Percentiles rank a stretch among this genome's conserved stretches.
Conservation (phyloP, 805 yeast species). For the Yarrowia bubula region DNA sequence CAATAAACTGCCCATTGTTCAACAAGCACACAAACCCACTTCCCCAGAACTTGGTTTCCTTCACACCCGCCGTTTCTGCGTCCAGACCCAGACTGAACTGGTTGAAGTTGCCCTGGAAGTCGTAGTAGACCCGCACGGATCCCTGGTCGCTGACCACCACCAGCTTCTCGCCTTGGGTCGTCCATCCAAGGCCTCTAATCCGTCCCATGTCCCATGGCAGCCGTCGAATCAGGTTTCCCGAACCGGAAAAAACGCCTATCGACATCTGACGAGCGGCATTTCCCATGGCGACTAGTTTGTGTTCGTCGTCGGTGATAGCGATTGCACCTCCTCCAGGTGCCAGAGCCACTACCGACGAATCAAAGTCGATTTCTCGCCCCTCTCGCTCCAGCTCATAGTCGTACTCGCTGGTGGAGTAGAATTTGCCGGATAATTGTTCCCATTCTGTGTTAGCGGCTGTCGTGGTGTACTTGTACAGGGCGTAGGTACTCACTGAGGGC, state of each 20-base stretch:
- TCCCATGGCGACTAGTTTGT: conserved; percentile 34
- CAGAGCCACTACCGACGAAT: conserved; percentile 48
- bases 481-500: conserved; percentile 19
- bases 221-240: conserved; percentile 36
- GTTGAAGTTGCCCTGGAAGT: conserved; percentile 64
- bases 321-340: conserved; percentile 56
- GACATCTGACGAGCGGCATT: conserved; percentile 30
- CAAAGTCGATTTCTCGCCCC: conserved; percentile 43
- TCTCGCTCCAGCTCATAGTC: conserved; percentile 49
- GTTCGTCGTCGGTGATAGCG: conserved; percentile 44
- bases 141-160: conserved; percentile 56
- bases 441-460: conserved; percentile 49
- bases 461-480: too few relatives aligned
- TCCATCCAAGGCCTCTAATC: conserved; percentile 55
- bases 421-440: conserved; percentile 75
- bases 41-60: conserved; percentile 44
- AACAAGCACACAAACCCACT: conserved; percentile 48
- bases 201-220: conserved; percentile 40
- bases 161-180: conserved; percentile 49
- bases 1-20: conserved; percentile 44
- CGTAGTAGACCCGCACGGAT: conserved; percentile 56
- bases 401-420: conserved; percentile 61
- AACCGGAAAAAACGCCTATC: conserved; percentile 37
- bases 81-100: conserved; percentile 47
- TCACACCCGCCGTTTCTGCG: conserved; percentile 40